Evolutionary conservation across 805 yeast species (phyloP), one percentile per base, ranked within the genome.

Genomic region (Myxozyma neotropica): DNA sequence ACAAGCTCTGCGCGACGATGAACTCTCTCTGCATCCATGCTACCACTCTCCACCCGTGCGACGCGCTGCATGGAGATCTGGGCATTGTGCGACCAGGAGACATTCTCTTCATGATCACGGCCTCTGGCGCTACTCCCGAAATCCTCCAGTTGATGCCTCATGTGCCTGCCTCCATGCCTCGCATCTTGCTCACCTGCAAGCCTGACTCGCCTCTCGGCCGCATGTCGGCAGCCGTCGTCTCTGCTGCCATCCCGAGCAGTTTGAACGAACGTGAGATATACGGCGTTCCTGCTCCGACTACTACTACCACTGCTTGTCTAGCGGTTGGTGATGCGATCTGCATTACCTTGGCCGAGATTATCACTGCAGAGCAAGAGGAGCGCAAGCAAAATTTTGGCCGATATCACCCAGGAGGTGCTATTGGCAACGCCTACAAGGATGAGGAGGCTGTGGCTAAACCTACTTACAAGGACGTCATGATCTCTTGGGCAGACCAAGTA

Each of bases 361-460:
- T 85, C 55, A 83, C 84, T 55, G 75, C 75, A 7, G 90, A 89
- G 68, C 72, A 78, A 31, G 72, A 74, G 38, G 75, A 78, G 57
- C 76, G 96, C 43, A 80, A 79, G 63, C 74, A 72, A 58, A 72
- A 79, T 38, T 90, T 90, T 73, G 85, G 87, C 7, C 81, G 80
- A 62, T 81, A 86, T 69, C 97, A 90, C 69, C 97, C 97, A 1
- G 96, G 96, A 21, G 97, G 97, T 17, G 87, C 94, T 1, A 89
- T 90, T 69, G 97, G 97, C 15, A 77, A 76, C 54, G 75, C 78
- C 5, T 79, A 75, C 58, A 64, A 67, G 23, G 49, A 56, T 17
- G 68, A 64, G 51, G 50, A 21, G 42, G 27, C 31, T 10, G 42
- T 36, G 3, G 52, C 52, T 27, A 26, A 15, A 21, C 45, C 44